Base-by-base conservation (phyloP, 1,284 basidiomycete species). In the Ceratobasidium sp. region DNA sequence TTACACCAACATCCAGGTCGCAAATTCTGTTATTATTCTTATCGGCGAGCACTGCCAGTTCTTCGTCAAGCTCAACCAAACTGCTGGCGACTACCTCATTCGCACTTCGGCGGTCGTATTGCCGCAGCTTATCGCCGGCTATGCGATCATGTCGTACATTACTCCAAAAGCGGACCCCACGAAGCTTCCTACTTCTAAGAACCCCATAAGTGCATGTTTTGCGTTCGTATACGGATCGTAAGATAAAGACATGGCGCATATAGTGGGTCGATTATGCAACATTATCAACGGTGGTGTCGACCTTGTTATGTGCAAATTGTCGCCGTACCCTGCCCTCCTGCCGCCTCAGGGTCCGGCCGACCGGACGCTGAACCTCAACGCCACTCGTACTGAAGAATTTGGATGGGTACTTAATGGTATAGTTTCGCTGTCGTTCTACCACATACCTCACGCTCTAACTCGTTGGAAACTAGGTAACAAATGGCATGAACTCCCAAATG, bases 51-150 rank as follows among this genome's bases (percentile, higher is more conserved):
- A 61, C 31, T 64, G 54, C 43, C 58, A 51, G 29, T 69, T 65
- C 43, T 73, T 75, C 48, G 68, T 75, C 68, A 75, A 73, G 49
- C 62, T 75, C 31, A 69, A 75, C 53, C 46, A 73, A 48, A n/a
- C 34, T 16, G 39, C n/a, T 13, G 72, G 41, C 19, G 71, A 76
- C 46, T 76, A 74, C 56, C 39, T 58, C n/a, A 76, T 76, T 41
- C 75, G 75, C 24, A 54, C 54, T 22, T 51, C 75, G 7, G 71
- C 72, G 0, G 54, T 62, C 0, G 63, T 68, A 3, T 29, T 65
- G 6, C 75, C 75, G 16, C 71, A 76, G 37, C 43, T 74, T n/a
- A 58, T 74, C 29, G 66, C 69, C 27, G 75, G 75, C 24, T 76
- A 66, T 37, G 37, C 61, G 5, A 51, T 74, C n/a, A 51, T 76